Conservation (phyloP, 345 rosid genomes). For the Mallotus nudiflorus region DNA sequence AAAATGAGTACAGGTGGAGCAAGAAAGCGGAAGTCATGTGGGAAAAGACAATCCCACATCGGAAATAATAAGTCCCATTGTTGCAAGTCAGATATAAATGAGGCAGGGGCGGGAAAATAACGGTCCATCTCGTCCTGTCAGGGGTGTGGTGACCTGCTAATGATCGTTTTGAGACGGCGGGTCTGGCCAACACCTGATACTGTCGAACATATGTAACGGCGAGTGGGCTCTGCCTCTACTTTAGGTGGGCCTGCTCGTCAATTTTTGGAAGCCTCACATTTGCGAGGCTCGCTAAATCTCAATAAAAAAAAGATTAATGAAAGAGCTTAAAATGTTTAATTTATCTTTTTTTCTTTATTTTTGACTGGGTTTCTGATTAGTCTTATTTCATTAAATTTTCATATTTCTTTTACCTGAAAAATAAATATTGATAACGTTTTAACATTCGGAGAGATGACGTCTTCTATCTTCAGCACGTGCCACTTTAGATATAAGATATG, state of each 20-base stretch:
- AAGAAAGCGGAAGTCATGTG: background rate
- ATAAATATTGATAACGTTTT: too few relatives aligned
- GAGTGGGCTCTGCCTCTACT: constrained; percentile 66
- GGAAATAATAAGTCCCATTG: background rate
- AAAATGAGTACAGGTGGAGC: background rate
- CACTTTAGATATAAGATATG: too few relatives aligned
- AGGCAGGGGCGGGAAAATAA: accelerated
- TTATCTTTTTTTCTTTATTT: background rate
- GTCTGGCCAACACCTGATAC: constrained; percentile 73
- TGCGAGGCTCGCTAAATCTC: constrained; percentile 32
- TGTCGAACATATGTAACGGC: constrained; percentile 45
- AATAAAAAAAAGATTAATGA: too few relatives aligned
- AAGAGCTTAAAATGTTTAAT: too few relatives aligned
- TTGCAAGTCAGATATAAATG: background rate
- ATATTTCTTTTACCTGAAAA: too few relatives aligned
- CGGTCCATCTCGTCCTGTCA: constrained; percentile 50
- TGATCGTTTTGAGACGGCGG: constrained; percentile 83
- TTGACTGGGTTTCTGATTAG: too few relatives aligned
- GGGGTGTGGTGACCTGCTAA: constrained; percentile 75
- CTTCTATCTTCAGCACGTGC: too few relatives aligned
- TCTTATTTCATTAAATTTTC: too few relatives aligned
- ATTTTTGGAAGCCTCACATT: constrained; percentile 75
- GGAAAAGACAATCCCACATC: constrained; percentile 5
- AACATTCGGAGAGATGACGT: too few relatives aligned
- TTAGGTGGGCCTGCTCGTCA: constrained; percentile 64